Evolutionary conservation across 164 flowering plant genomes (phyloP), one percentile per base, ranked within the genome.

Genomic region (Euptelea pleiosperma): DNA sequence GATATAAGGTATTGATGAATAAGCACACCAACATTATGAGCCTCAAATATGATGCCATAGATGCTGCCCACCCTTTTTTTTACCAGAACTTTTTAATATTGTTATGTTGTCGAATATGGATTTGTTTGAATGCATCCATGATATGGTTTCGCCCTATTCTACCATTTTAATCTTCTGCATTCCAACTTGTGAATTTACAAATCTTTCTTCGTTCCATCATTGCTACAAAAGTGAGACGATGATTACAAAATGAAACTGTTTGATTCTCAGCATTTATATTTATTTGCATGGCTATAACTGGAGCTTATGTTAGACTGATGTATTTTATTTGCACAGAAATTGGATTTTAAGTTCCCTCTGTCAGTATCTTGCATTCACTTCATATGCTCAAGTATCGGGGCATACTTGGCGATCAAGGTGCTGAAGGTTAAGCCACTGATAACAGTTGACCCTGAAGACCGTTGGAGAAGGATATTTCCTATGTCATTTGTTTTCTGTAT

Each of bases 401-500:
- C 96, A 22, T 90, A 78, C 70, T 1, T 88, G 49, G 92, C 77
- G 16, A 93, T 93, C 66, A 86, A 78, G 64, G 84, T 93, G 65
- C 71, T 93, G 67, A 90, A 88, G 77, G 62, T 87, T 33, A 93
- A 93, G 73, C 97, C 98, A 16, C 75, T 93, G 57, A 93, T 93
- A 59, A 54, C 50, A 29, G 97, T 93, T 61, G 91, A 93, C 8
- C 82, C 91, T n/a, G 91, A 82, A 76, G 98, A 93, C 75, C 89
- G 91, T 26, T 93, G 96, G 98, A 86, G 79, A 73, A 83, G 96
- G 75, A 93, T 93, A 61, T 87, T 93, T 63, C 98, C 98, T 26
- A 93, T 93, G 98, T 90, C 98, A 18, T 90, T 86, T 73, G 91
- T 93, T 53, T 93, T 93, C 64, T 93, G 97, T 61, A 82, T 93